Evolutionary conservation across 2,329 filamentous ascomycete species (phyloP).

Genomic region (Clonostachys sp.): DNA sequence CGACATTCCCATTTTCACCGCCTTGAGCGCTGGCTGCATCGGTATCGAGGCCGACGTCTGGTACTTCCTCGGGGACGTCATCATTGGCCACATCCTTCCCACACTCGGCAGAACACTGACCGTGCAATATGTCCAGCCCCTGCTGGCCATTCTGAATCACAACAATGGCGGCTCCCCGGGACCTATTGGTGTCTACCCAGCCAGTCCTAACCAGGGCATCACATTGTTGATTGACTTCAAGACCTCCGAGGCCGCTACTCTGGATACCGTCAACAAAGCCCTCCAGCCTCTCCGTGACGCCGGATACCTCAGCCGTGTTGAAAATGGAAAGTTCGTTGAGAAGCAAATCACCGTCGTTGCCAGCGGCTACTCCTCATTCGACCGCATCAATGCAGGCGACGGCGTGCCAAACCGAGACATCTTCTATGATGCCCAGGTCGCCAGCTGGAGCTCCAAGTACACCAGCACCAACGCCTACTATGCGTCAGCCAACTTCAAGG

Average conservation of each 20-base stretch:
- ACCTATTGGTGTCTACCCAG: conserved; percentile 52
- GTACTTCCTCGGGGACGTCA: conserved; percentile 48
- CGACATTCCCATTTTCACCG: conserved; percentile 56
- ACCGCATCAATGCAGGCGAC: neutral
- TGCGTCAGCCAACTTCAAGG: conserved; percentile 53
- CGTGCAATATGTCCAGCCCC: conserved; percentile 59
- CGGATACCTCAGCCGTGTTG: conserved; percentile 51
- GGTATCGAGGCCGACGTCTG: conserved; percentile 69
- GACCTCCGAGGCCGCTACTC: conserved; percentile 22
- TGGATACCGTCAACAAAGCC: conserved; percentile 16
- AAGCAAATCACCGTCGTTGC: conserved; percentile 65
- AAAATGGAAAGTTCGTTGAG: conserved; percentile 42
- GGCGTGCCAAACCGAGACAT: conserved; percentile 31
- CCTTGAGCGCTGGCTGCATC: conserved; percentile 53
- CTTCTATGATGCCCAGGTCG: conserved; percentile 63
- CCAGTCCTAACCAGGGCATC: conserved; percentile 46
- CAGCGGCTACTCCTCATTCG: conserved; percentile 44
- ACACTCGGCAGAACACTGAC: conserved; percentile 53
- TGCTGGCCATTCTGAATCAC: conserved; percentile 54
- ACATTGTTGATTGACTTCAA: conserved; percentile 69
- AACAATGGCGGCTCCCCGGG: conserved; percentile 35
- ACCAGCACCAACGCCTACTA: conserved; percentile 62
- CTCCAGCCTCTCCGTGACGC: conserved; percentile 53
- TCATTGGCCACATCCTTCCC: conserved; percentile 60
- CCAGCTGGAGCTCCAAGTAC: conserved; percentile 20